A percentile compares a stretch with the other conserved stretches of the same genome.
Evolutionary conservation across 2,329 filamentous ascomycete genomes (phyloP).

Genomic region (Celoporthe dispersa): DNA sequence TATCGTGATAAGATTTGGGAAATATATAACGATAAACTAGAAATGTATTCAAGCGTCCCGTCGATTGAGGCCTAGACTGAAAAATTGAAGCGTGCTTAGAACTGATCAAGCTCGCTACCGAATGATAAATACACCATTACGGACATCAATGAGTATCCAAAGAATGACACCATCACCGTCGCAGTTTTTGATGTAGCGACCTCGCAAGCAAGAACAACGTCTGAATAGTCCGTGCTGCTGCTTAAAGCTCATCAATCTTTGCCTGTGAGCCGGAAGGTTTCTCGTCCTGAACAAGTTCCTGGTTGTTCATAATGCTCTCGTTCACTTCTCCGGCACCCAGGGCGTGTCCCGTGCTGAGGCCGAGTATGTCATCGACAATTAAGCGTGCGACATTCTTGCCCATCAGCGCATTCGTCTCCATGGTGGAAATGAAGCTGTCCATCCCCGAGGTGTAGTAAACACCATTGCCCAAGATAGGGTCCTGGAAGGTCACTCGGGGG

Average conservation of each 20-base stretch:
- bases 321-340: constrained; percentile 32
- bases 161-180: neutral
- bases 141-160: neutral
- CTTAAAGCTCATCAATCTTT: constrained; percentile 2
- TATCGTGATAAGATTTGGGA: neutral
- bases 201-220: neutral
- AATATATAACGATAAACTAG: neutral
- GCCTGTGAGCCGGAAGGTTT: neutral
- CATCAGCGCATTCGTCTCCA: constrained; percentile 95
- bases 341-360: constrained; percentile 27
- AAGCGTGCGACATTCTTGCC: constrained; percentile 82
- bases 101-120: neutral
- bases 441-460: constrained; percentile 78
- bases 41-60: neutral
- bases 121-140: neutral
- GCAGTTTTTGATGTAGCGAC: neutral
- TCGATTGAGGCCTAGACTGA: neutral
- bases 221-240: neutral
- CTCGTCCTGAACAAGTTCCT: constrained; percentile 10
- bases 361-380: constrained; percentile 64
- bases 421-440: constrained; percentile 93
- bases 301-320: constrained; percentile 12
- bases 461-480: constrained; percentile 68
- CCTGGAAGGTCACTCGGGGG: constrained; percentile 88
- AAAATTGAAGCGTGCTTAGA: neutral